These are phyloP conservation scores for Amanita muscaria DNA, from an alignment of 768 basidiomycete species.

Conservation along the genomic window DNA sequence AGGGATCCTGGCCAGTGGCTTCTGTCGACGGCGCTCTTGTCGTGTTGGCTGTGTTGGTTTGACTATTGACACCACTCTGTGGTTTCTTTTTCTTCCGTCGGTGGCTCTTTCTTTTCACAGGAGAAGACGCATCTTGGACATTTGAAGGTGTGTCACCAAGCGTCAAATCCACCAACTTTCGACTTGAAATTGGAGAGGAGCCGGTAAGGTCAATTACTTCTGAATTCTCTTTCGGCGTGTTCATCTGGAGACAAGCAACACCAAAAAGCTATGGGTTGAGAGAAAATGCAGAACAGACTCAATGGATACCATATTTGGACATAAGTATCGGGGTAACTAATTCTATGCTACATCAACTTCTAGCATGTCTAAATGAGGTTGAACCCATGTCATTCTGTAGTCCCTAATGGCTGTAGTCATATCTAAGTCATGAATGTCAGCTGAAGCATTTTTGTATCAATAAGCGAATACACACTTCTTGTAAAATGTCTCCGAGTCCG, in stretches of 20 bases:
- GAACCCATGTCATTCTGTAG: not conserved
- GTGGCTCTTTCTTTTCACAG: not conserved
- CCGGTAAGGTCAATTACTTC: conserved; percentile 29
- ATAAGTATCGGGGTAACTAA: not conserved
- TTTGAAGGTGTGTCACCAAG: not conserved
- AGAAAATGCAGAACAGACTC: too few species aligned
- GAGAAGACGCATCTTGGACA: not conserved
- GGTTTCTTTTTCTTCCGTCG: conserved; percentile 3
- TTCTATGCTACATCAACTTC: not conserved
- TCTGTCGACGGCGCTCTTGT: not conserved
- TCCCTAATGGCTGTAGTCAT: conserved; percentile 34
- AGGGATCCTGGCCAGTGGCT: not conserved
- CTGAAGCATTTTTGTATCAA: not conserved
- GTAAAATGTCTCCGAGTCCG: conserved; percentile 81
- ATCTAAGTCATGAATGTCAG: conserved; percentile 19
- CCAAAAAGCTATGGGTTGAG: too few species aligned
- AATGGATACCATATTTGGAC: conserved; percentile 5
- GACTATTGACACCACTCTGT: not conserved
- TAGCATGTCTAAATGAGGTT: not conserved
- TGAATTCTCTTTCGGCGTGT: not conserved
- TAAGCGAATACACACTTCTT: conserved; percentile 51
- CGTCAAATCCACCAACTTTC: conserved; percentile 1
- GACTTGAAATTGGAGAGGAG: not conserved
- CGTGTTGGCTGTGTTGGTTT: not conserved
- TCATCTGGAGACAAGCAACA: not conserved